phyloP scores from a whole-genome alignment of 495 filamentous ascomycete species.

The Jackrogersella multiformis region DNA sequence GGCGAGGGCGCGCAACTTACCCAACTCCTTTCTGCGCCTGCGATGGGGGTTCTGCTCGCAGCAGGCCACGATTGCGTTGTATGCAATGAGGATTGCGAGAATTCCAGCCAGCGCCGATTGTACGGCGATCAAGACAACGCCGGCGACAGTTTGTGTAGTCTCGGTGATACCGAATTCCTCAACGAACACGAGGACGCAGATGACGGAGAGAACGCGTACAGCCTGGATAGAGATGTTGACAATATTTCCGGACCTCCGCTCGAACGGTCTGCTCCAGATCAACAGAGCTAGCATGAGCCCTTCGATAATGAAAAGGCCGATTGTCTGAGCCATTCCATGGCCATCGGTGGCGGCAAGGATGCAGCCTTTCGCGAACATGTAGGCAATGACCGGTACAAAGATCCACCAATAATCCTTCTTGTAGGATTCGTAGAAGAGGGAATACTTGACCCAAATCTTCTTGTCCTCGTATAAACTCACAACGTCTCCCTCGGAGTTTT shows the following conservation, averaged over 20 bases:
- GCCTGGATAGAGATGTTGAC: conserved; percentile 95
- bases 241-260: conserved; percentile 83
- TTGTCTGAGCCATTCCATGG: conserved; percentile 81
- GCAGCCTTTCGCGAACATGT: conserved; percentile 90
- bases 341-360: conserved; percentile 89
- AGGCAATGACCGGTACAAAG: conserved; percentile 89
- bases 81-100: conserved; percentile 87
- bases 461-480: conserved; percentile 84
- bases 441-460: conserved; percentile 93
- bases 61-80: conserved; percentile 85
- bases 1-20: conserved; percentile 59
- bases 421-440: conserved; percentile 95
- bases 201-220: conserved; percentile 90
- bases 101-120: conserved; percentile 85
- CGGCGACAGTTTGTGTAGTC: conserved; percentile 92
- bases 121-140: conserved; percentile 87
- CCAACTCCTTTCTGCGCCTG: conserved; percentile 82
- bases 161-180: conserved; percentile 90
- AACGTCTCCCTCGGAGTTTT: conserved; percentile 77
- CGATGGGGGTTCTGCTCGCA: conserved; percentile 90
- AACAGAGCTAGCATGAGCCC: conserved; percentile 73
- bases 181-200: conserved; percentile 91
- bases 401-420: conserved; percentile 96
- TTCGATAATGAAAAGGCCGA: conserved; percentile 83
- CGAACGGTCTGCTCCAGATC: conserved; percentile 86